Evolutionary conservation across 1,139 yeast species (phyloP), one percentile per base, ranked within the genome.

Genomic region (Suhomyces bokatorum): DNA sequence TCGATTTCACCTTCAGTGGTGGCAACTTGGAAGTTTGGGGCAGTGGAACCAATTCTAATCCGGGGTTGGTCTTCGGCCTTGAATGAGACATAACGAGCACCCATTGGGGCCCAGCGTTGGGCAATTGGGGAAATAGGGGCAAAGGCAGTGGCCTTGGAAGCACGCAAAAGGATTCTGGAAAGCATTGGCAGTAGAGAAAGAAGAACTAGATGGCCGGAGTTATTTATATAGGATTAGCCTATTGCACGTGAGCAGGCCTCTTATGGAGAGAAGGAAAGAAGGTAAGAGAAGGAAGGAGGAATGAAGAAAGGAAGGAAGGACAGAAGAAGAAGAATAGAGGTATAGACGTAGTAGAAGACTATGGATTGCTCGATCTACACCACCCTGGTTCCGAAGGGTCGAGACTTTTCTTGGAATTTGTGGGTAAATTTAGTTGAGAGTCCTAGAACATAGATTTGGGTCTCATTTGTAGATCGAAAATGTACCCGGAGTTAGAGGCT

Each of bases 1-100:
- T 78, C 80, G 58, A 87, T 80, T 51, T 80, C 78, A 42, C 96
- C 95, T 55, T 77, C 75, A 39, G 95, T 82, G 51, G 95, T 79
- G 45, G 83, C 84, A 48, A 89, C 81, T 56, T 75, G 66, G 74
- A 87, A 87, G 67, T 87, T 81, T 61, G 96, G 96, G 44, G 95
- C 96, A 50, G 73, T 80, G 43, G 89, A 79, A 34, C 91, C 91
- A 30, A 55, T 50, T 45, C 87, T 71, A 57, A 86, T 76, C 67
- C 91, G 78, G 61, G 88, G 88, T 66, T 83, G 88, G 37, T 77
- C 75, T 47, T 78, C 80, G 45, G 78, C 77, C 55, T 74, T 77
- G 65, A 83, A 80, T 27, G 84, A 64, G 47, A 68, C 55, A 57
- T 66, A 68, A 60, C 78, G 67, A 26, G 36, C 17, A 14, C 49